Percentiles rank a stretch among this genome's conserved stretches.
Conservation (phyloP, 2,329 filamentous ascomycete species). For the Escovopsis sp. region DNA sequence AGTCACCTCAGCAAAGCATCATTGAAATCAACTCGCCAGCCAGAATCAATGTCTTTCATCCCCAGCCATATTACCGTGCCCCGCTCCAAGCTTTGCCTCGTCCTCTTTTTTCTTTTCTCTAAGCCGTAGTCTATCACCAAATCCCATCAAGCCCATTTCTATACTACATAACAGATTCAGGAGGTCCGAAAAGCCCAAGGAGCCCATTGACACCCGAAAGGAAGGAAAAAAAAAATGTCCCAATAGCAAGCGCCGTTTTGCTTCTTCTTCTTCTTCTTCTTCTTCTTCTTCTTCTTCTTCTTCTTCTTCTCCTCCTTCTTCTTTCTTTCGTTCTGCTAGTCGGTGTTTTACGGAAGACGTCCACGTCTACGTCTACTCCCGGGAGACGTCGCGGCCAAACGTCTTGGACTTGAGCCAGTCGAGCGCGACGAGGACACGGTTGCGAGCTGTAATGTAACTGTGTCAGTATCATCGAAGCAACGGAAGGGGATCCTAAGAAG, state of each 20-base stretch:
- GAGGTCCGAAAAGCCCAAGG: not conserved
- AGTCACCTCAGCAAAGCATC: no score
- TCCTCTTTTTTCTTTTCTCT: no score
- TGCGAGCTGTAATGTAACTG: constrained; percentile 53
- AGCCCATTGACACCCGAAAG: no score
- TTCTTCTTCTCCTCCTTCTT: constrained; percentile 9
- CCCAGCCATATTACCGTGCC: no score
- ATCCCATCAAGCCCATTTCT: no score
- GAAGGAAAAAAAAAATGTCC: no score
- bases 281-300: no score
- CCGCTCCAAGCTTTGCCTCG: no score
- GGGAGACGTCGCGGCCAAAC: constrained; percentile 88
- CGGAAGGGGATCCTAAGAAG: not conserved
- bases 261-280: not conserved
- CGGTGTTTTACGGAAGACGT: no score
- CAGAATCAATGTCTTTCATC: no score
- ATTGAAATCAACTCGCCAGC: no score
- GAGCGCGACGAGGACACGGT: constrained; percentile 79
- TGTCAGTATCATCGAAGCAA: constrained; percentile 7
- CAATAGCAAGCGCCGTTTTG: not conserved
- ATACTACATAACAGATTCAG: not conserved
- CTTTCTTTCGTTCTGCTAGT: not conserved
- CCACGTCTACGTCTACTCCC: constrained; percentile 41
- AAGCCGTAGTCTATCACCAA: no score
- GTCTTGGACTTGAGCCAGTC: constrained; percentile 97